Evolutionary conservation across 169 alveolate genomes (phyloP), one percentile per base, ranked within the genome.

Genomic region (Toxoplasma gondii): DNA sequence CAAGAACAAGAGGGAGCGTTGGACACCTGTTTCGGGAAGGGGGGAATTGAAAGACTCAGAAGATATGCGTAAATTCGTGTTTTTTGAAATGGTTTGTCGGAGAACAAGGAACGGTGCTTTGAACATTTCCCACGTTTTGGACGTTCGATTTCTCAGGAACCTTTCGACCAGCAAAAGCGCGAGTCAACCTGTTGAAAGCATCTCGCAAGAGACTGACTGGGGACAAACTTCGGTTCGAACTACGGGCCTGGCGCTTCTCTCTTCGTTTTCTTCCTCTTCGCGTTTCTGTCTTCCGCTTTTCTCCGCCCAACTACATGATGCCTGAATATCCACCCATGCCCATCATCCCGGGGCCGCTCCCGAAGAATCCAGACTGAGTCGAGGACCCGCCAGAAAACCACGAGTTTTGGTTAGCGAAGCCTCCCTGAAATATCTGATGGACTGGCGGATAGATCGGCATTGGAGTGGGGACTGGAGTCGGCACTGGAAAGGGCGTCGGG

Each of bases 351-450:
- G 49, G 49, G 12, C 86, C 86, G 29, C 9, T n/a, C 43, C 90
- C 90, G 90, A 41, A 82, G 54, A 82, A 41, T 19, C 90, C 90
- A 1, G 90, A 41, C 67, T 82, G 90, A 24, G 67, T 1, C 38
- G 90, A 29, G 34, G 90, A 82, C n/a, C 86, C 86, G 12, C 86
- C 90, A 5, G 90, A 41, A 36, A 43, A 82, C 90, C 90, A 82
- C 34, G 54, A 0, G 90, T 82, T 82, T 67, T 82, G 90, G 41
- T 82, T 82, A 4, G 90, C 9, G 86, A 78, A 78, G 45, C 86
- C 86, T 7, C 86, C 86, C 27, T 78, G 45, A 27, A 78, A 7
- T 16, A 2, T n/a, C 22, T n/a, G 86, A 29, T 78, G 45, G 19
- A 78, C 22, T 36, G 86, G 86, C 39, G 43, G 86, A 10, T n/a